Conservation (phyloP, 23 red algal species). For the Gracilaria caudata region DNA sequence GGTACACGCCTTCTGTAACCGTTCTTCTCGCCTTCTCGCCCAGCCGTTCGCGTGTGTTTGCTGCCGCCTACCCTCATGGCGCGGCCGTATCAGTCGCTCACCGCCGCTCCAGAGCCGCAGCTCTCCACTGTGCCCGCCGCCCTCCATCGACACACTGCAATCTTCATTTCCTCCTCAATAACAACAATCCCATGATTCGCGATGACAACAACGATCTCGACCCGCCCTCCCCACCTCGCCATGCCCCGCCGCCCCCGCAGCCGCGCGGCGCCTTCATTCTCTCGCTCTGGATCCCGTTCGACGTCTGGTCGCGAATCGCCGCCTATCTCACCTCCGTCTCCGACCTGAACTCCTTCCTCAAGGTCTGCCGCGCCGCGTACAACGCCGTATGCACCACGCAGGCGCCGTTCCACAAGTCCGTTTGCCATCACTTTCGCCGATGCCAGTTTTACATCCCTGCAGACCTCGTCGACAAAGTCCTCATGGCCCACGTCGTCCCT, state of each 20-base stretch:
- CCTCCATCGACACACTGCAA: not conserved
- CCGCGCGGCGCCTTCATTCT: constrained; percentile 45
- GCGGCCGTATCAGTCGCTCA: not conserved
- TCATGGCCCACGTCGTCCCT: constrained; percentile 54
- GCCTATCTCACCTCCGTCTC: constrained; percentile 14
- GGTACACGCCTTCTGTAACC: too few species aligned
- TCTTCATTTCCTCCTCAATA: constrained; percentile 5
- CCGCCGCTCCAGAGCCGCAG: not conserved
- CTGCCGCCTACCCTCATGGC: not conserved
- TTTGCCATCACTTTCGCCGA: constrained; percentile 37
- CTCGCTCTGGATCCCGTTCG: constrained; percentile 50
- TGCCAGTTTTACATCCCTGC: constrained; percentile 28
- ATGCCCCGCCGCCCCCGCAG: constrained; percentile 2
- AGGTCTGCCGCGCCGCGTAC: constrained; percentile 46
- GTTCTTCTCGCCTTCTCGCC: not conserved
- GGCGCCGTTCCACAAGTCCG: constrained; percentile 12
- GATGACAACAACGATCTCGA: not conserved
- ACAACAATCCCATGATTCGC: not conserved
- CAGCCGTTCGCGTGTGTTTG: not conserved
- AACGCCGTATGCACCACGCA: constrained; percentile 16
- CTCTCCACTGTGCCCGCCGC: not conserved
- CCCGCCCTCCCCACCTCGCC: constrained; percentile 19
- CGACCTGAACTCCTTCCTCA: constrained; percentile 25
- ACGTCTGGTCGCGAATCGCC: constrained; percentile 58
- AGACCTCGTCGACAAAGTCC: constrained; percentile 34